phyloP scores from a whole-genome alignment of 352 stramenopile species.

The Phytophthora multivora region DNA sequence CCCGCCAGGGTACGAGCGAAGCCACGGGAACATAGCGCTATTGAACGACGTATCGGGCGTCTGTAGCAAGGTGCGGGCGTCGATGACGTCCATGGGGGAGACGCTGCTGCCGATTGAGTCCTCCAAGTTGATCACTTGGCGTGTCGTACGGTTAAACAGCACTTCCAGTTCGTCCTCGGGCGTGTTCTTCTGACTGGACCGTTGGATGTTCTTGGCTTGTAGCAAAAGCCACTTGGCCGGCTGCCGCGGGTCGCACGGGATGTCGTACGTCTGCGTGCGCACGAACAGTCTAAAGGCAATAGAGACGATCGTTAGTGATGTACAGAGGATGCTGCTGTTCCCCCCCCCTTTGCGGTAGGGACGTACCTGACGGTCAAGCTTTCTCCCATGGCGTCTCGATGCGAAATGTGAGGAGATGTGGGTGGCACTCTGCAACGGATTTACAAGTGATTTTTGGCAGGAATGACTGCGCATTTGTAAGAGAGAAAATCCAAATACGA shows the following conservation, averaged over 20 bases:
- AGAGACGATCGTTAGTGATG: too few relatives aligned
- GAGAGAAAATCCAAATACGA: conserved; percentile 23
- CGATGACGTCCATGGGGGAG: conserved; percentile 78
- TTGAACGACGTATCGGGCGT: conserved; percentile 69
- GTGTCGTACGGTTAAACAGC: conserved; percentile 79
- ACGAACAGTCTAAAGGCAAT: conserved; percentile 60
- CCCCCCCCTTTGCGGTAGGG: conserved; percentile 19
- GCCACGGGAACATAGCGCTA: conserved; percentile 76
- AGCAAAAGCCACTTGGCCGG: conserved; percentile 75
- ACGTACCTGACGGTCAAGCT: conserved; percentile 61
- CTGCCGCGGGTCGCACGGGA: conserved; percentile 76
- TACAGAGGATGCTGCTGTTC: not conserved
- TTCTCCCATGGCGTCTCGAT: conserved; percentile 36
- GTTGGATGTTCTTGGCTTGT: conserved; percentile 81
- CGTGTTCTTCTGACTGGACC: conserved; percentile 49
- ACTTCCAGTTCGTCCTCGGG: conserved; percentile 74
- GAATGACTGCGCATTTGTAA: conserved; percentile 29
- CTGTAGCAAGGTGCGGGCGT: conserved; percentile 71
- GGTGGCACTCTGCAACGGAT: conserved; percentile 5
- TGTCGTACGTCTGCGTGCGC: conserved; percentile 83
- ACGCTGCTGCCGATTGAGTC: conserved; percentile 69
- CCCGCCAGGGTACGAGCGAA: conserved; percentile 65
- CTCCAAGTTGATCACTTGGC: conserved; percentile 67
- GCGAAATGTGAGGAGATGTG: conserved; percentile 15
- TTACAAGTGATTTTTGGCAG: conserved; percentile 24